phyloP scores from a whole-genome alignment of 768 basidiomycete genomes.

The Tubosaeta brunneosetosa region DNA sequence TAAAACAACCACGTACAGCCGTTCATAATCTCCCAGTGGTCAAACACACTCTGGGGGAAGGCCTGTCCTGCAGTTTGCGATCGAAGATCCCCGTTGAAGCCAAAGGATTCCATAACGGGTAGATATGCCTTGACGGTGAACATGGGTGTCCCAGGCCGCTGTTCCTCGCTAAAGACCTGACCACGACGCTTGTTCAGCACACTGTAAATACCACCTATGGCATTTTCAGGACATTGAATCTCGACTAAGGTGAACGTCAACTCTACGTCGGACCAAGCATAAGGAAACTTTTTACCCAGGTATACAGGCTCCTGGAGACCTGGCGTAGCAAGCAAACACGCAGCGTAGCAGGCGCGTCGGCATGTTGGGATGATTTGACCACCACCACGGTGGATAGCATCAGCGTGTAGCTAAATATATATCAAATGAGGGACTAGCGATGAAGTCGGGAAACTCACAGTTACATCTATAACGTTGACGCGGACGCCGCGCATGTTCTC shows the following conservation, averaged over 20 bases:
- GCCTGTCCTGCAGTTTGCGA: constrained; percentile 93
- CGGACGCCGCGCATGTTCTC: constrained; percentile 99
- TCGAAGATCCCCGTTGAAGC: constrained; percentile 96
- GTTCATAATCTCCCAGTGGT: constrained; percentile 85
- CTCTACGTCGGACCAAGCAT: not conserved
- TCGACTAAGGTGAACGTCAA: constrained; percentile 56
- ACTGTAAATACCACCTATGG: constrained; percentile 96
- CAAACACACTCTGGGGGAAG: constrained; percentile 94
- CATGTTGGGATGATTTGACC: constrained; percentile 97
- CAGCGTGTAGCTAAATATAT: constrained; percentile 74
- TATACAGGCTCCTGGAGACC: constrained; percentile 95
- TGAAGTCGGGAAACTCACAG: constrained; percentile 46
- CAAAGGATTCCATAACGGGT: constrained; percentile 89
- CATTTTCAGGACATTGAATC: constrained; percentile 96
- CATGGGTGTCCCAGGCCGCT: constrained; percentile 96
- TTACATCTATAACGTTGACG: constrained; percentile 93
- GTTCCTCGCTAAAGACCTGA: constrained; percentile 97
- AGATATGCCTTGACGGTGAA: constrained; percentile 98
- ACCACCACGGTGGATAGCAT: constrained; percentile 99
- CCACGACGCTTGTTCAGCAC: constrained; percentile 95
- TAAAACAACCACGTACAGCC: constrained; percentile 53
- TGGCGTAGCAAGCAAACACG: constrained; percentile 86
- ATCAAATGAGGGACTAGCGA: not conserved
- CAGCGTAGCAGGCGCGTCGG: constrained; percentile 94
- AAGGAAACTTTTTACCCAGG: constrained; percentile 51